Evolutionary conservation across 73 alveolate species (phyloP).

Genomic region (Blepharisma japonicum): DNA sequence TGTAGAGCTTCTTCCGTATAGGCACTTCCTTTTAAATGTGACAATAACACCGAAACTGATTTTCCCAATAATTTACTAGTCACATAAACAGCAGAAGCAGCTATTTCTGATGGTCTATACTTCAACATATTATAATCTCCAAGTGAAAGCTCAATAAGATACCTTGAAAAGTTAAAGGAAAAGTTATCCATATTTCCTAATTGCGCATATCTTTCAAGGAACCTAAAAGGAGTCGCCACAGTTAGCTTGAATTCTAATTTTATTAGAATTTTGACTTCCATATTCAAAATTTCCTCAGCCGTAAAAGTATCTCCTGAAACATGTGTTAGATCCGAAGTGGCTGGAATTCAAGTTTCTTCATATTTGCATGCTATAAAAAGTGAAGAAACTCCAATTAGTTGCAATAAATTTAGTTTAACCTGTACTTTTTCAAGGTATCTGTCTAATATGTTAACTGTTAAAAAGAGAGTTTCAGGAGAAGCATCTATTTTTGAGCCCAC

Average conservation of each 20-base stretch:
- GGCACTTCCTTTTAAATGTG: no score
- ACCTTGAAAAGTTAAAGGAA: constrained; percentile 67
- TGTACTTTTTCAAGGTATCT: constrained; percentile 65
- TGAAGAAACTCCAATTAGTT: constrained; percentile 83
- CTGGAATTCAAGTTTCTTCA: constrained; percentile 88
- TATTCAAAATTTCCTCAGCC: constrained; percentile 71
- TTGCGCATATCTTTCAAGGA: constrained; percentile 65
- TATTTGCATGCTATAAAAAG: constrained; percentile 85
- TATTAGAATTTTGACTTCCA: constrained; percentile 74
- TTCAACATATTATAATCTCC: constrained; percentile 66
- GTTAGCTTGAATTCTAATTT: constrained; percentile 60
- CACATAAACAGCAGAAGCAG: constrained; percentile 51
- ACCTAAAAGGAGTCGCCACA: constrained; percentile 69
- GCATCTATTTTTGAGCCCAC: constrained; percentile 69
- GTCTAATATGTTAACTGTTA: constrained; percentile 84
- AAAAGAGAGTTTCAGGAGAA: constrained; percentile 67
- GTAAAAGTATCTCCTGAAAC: constrained; percentile 84
- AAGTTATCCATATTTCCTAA: constrained; percentile 49
- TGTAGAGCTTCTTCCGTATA: background rate
- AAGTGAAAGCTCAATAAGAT: constrained; percentile 75
- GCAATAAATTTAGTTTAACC: constrained; percentile 58
- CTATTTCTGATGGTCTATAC: constrained; percentile 52
- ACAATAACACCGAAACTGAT: no score
- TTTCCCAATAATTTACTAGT: background rate
- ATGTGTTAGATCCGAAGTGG: constrained; percentile 78